Evolutionary conservation across 257 asterid genomes (phyloP), one percentile per base, ranked within the genome.

Genomic region (Solanum piurae): DNA sequence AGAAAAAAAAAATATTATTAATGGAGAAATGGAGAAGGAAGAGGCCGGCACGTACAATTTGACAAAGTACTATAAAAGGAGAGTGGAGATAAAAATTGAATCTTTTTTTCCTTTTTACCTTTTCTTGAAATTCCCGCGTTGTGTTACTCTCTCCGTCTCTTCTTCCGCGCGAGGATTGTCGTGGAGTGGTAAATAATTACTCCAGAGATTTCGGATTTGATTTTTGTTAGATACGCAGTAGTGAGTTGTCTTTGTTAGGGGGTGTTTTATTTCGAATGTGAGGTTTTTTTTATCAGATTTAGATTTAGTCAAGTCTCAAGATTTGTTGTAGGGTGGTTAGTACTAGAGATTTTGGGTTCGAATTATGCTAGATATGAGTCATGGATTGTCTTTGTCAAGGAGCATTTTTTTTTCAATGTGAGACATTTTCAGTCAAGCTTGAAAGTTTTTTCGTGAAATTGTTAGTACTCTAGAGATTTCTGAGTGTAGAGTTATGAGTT

Each of bases 21-120:
- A 49, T 58, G 29, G 29, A 33, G 37, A 68, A 84, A 64, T 18
- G 2, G n/a, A 36, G 76, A 66, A 71, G 87, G 76, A 66, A 71
- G 87, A 85, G 87, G 87, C 79, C 82, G 87, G 87, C 82, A 85
- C 87, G 87, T 85, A 25, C 66, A 36, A 21, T 82, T 62, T 62
- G 71, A 62, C 71, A n/a, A 62, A 62, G 31, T 62, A 62, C 71
- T 62, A 62, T n/a, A 62, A 62, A 62, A 10, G 34, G 18, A 49
- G 80, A 34, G 80, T 34, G 34, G 44, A 4, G 79, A 72, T 73
- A 34, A 73, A 73, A 34, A 34, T 73, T 33, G 25, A 71, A 31
- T 16, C 69, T n/a, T 7, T 36, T 40, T 75, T 6, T 6, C 3
- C 49, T 40, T 76, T 76, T 77, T 7, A 25, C 62, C 36, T 46